Evolutionary conservation across 169 alveolate genomes (phyloP), one percentile per base, ranked within the genome.

Genomic region (Cryptosporidium andersoni): DNA sequence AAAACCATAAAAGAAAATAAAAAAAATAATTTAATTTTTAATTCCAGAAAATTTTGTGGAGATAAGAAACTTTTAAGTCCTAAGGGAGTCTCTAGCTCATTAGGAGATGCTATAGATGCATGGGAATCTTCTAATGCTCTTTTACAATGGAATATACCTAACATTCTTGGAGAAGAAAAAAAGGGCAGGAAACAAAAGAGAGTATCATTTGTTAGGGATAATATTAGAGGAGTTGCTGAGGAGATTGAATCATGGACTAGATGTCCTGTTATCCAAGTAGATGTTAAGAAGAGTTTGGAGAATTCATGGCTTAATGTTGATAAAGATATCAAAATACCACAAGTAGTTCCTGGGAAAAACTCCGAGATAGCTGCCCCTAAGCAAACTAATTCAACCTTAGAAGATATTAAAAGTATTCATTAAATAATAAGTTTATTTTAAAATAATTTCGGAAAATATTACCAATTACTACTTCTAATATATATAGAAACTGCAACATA

Each of bases 161-260:
- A 68, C 47, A 74, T 74, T 56, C 55, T 74, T 37, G 85, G 85
- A 36, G 85, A 74, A 58, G 85, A 74, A 34, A 74, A 74, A 64
- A 74, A 42, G 37, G 60, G 74, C 60, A 45, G 68, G 16, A 74
- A 74, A 25, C 85, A 74, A 74, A 74, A 74, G 48, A 74, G 85
- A 74, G 55, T 74, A 3, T 74, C 85, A 43, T 74, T 74, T 60
- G 85, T 74, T 58, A 55, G 85, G 60, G 85, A 74, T 43, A 74
- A 74, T 58, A 74, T 74, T 56, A 56, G 85, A 45, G 85, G 85
- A 48, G 85, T 74, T 58, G 85, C 85, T 12, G 85, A 74, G 36
- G 85, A 74, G 48, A 74, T 74, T 58, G 85, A 74, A 55, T 74
- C 85, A 43, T 74, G 85, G 85, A 74, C 85, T 5, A 74, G 60